Conservation (phyloP, 163 green algal genomes). For the Chloromonas sp. region DNA sequence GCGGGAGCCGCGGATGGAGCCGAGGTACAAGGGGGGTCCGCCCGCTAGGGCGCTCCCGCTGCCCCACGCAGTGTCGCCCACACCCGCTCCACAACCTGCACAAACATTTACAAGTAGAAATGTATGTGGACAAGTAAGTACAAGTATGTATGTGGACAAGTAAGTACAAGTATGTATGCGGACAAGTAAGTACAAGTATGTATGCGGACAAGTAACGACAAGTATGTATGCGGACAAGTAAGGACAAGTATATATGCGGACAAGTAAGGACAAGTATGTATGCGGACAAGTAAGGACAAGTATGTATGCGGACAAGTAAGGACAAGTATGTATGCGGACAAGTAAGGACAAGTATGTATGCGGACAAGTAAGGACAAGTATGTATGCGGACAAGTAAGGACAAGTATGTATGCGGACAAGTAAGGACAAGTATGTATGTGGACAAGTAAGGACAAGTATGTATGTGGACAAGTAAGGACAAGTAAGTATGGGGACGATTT, state of each 20-base stretch:
- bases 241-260: neutral
- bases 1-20: conserved; percentile 38
- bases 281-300: neutral
- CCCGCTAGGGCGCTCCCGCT: neutral
- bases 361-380: no score
- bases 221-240: neutral
- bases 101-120: no score
- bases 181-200: no score
- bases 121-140: no score
- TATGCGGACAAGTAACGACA: neutral
- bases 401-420: no score
- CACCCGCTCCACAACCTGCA: neutral
- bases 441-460: neutral
- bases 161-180: no score
- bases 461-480: neutral
- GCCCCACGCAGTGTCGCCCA: neutral
- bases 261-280: neutral
- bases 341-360: neutral
- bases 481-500: neutral
- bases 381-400: no score
- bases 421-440: no score
- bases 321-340: neutral
- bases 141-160: no score
- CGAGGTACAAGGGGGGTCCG: conserved; percentile 59
- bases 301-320: neutral